These are phyloP conservation scores for Nyctanthes arbortristis DNA, from an alignment of 257 asterid species.

Conservation along the genomic window DNA sequence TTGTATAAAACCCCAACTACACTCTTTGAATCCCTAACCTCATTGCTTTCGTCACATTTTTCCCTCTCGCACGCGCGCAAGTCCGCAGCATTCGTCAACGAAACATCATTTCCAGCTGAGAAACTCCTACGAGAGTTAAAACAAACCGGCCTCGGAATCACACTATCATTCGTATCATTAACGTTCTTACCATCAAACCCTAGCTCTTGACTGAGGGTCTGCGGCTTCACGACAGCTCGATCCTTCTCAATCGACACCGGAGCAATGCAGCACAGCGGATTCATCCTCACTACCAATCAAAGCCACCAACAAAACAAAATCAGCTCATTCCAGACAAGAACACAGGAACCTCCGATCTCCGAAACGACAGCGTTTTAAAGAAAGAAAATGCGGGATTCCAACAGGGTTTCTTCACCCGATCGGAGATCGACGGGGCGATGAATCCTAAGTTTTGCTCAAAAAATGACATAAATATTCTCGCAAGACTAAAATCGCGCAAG, in stretches of 20 bases:
- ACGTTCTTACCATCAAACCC: conserved; percentile 36
- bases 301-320: not conserved
- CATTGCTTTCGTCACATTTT: conserved; percentile 45
- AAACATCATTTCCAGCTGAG: conserved; percentile 41
- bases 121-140: conserved; percentile 68
- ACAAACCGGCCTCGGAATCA: conserved; percentile 39
- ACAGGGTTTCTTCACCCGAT: conserved; percentile 45
- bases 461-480: conserved; percentile 49
- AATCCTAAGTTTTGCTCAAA: conserved; percentile 26
- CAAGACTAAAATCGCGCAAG: not conserved
- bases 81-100: conserved; percentile 40
- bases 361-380: conserved; percentile 24
- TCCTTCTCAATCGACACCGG: conserved; percentile 92
- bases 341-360: conserved; percentile 36
- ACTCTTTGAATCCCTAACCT: conserved; percentile 38
- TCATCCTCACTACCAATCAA: conserved; percentile 47
- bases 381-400: conserved; percentile 15
- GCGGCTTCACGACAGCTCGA: conserved; percentile 70
- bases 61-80: conserved; percentile 22
- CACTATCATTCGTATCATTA: conserved; percentile 27
- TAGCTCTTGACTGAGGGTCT: conserved; percentile 51
- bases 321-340: too few relatives aligned
- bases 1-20: conserved; percentile 80
- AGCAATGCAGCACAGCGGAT: conserved; percentile 99
- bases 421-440: conserved; percentile 62